These are phyloP conservation scores for Botrytis medusae DNA, from an alignment of 2,329 filamentous ascomycete species.

Conservation along the genomic window DNA sequence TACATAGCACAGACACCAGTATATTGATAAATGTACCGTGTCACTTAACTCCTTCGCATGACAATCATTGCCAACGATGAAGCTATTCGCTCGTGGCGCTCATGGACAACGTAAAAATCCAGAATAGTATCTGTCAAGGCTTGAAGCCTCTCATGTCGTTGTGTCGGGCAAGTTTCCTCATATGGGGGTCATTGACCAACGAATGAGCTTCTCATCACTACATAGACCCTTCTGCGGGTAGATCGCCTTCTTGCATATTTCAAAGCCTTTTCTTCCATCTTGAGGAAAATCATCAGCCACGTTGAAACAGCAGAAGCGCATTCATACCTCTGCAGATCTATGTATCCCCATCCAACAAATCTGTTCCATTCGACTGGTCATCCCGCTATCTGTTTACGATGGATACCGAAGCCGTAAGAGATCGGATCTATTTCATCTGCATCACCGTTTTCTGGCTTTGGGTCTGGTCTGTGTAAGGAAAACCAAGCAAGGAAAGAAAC, in stretches of 20 bases:
- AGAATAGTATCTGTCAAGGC: slow-evolving; percentile 13
- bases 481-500: slow-evolving; percentile 19
- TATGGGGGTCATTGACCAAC: slow-evolving; percentile 3
- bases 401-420: slow-evolving; percentile 17
- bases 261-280: slow-evolving; percentile 14
- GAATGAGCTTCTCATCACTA: slow-evolving; percentile 3
- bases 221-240: slow-evolving; percentile 7
- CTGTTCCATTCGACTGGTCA: slow-evolving; percentile 25
- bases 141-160: slow-evolving; percentile 1
- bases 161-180: background rate
- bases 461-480: slow-evolving; percentile 16
- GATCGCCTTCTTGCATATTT: slow-evolving; percentile 30
- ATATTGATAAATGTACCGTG: slow-evolving; percentile 21
- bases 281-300: slow-evolving; percentile 20
- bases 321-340: slow-evolving; percentile 22
- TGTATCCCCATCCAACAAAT: slow-evolving; percentile 25
- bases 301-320: slow-evolving; percentile 18
- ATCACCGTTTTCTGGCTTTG: slow-evolving; percentile 27
- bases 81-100: slow-evolving; percentile 19
- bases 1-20: slow-evolving; percentile 22
- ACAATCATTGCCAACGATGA: slow-evolving; percentile 21
- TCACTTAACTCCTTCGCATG: slow-evolving; percentile 14
- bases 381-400: slow-evolving; percentile 11
- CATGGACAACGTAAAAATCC: slow-evolving; percentile 1
- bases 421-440: slow-evolving; percentile 30